Evolutionary conservation across 495 filamentous ascomycete species (phyloP).

Genomic region (Chaetomium fimeti): DNA sequence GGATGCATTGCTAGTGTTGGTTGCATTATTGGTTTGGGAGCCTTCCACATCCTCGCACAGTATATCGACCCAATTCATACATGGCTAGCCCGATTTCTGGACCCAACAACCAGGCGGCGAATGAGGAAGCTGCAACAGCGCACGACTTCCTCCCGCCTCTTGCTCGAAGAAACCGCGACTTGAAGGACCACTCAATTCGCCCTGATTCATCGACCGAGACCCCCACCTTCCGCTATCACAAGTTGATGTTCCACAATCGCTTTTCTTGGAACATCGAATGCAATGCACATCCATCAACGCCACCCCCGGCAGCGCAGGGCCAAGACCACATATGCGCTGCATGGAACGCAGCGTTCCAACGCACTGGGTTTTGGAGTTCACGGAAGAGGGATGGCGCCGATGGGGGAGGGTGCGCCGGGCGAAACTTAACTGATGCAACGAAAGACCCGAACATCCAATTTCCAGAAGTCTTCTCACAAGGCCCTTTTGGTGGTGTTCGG

Average conservation of each 20-base stretch:
- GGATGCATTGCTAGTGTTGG: too few species aligned
- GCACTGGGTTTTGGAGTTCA: background rate
- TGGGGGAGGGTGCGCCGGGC: background rate
- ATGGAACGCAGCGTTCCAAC: constrained; percentile 11
- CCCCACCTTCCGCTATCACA: constrained; percentile 8
- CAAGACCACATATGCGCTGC: background rate
- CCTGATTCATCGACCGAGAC: constrained; percentile 18
- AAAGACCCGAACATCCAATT: background rate
- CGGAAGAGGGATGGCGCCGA: background rate
- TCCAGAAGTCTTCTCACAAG: background rate
- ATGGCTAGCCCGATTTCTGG: background rate
- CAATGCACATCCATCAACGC: background rate
- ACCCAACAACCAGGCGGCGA: background rate
- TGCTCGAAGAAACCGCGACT: background rate
- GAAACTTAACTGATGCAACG: background rate
- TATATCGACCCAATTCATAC: background rate
- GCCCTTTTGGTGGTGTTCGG: background rate
- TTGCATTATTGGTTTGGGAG: background rate
- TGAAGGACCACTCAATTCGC: background rate
- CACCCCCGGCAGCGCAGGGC: background rate
- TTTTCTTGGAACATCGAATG: constrained; percentile 4
- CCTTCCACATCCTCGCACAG: background rate
- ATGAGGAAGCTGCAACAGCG: constrained; percentile 8
- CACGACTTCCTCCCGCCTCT: background rate
- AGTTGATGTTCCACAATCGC: background rate